A percentile compares a stretch with the other conserved stretches of the same genome.
phyloP scores from a whole-genome alignment of 208 protist genomes.

The Tritrichomonas foetus region DNA sequence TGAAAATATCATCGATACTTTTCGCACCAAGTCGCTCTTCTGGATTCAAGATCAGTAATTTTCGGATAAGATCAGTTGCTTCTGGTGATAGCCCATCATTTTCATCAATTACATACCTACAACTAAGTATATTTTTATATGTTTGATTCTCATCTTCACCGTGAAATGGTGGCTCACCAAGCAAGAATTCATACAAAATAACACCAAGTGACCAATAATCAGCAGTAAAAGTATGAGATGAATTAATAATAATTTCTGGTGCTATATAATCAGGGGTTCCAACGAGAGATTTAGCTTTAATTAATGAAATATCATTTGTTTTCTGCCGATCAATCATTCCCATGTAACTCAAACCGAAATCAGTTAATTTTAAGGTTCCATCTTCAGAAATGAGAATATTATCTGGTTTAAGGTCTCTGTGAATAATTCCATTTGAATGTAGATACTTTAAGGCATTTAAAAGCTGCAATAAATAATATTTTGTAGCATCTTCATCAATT shows the following conservation, averaged over 20 bases:
- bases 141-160: not conserved
- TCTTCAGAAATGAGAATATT: not conserved
- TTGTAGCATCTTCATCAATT: not conserved
- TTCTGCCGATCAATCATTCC: not conserved
- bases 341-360: not conserved
- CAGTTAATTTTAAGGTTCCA: not conserved
- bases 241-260: not conserved
- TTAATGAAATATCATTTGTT: not conserved
- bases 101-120: not conserved
- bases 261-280: not conserved
- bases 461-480: not conserved
- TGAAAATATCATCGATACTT: slow-evolving; percentile 38
- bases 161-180: not conserved
- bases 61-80: not conserved
- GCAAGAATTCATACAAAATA: not conserved
- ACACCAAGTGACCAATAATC: slow-evolving; percentile 15
- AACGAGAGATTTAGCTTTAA: not conserved
- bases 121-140: not conserved
- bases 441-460: not conserved
- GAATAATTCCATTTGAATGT: not conserved
- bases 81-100: not conserved
- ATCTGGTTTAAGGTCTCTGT: not conserved
- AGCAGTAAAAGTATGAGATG: not conserved
- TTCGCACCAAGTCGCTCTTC: slow-evolving; percentile 22
- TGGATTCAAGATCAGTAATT: slow-evolving; percentile 16